These are phyloP conservation scores for Zygosaccharomyces sapae DNA, from an alignment of 1,139 yeast species.

Conservation along the genomic window DNA sequence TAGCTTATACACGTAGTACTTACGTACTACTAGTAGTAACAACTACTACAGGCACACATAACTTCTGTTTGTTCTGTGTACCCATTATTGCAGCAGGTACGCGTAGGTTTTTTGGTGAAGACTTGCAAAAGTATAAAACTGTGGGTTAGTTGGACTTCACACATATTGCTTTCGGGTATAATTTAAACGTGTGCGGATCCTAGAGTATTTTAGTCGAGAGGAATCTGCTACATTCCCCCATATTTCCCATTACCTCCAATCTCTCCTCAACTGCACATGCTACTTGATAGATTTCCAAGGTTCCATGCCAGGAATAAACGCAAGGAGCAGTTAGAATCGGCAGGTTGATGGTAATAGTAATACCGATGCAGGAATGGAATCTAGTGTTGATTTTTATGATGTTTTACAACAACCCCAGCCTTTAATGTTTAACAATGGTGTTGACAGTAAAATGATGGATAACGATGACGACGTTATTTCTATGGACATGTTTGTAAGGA, in stretches of 20 bases:
- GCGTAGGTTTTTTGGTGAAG: neutral
- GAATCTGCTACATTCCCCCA: neutral
- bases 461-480: conserved; percentile 13
- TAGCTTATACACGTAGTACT: neutral
- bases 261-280: neutral
- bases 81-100: neutral
- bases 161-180: neutral
- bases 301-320: conserved; percentile 2
- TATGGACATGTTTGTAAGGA: conserved; percentile 13
- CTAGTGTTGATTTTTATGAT: neutral
- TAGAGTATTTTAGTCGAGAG: neutral
- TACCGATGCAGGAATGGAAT: neutral
- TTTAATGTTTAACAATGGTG: conserved; percentile 1
- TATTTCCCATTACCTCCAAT: neutral
- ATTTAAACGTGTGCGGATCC: neutral
- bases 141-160: neutral
- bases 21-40: neutral
- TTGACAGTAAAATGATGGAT: conserved; percentile 9
- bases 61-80: neutral
- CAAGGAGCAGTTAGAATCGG: conserved; percentile 2
- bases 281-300: conserved; percentile 6
- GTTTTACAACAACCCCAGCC: conserved; percentile 13
- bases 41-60: neutral
- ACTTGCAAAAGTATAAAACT: neutral
- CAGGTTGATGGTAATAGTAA: neutral